These are phyloP conservation scores for Rhypophila decipiens DNA, from an alignment of 495 filamentous ascomycete genomes.

Conservation along the genomic window DNA sequence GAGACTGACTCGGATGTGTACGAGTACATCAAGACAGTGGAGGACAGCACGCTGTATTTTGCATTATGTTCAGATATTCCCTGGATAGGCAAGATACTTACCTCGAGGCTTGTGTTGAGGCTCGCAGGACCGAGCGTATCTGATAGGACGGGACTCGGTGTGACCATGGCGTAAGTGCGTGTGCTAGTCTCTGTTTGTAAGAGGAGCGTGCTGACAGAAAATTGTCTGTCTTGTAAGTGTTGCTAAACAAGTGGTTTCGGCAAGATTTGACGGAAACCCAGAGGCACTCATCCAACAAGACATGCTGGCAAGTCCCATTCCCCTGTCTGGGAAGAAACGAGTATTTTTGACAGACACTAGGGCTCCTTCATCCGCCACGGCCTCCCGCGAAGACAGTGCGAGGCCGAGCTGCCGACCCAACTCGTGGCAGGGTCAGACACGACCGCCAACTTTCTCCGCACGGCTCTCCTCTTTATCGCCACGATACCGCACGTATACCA, in stretches of 20 bases:
- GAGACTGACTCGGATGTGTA: conserved; percentile 41
- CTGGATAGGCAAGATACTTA: conserved; percentile 19
- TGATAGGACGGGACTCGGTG: conserved; percentile 39
- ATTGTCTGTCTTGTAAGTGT: conserved; percentile 3
- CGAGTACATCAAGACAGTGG: conserved; percentile 37
- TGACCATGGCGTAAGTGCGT: conserved; percentile 24
- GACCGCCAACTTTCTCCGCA: conserved; percentile 51
- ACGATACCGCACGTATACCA: conserved; percentile 36
- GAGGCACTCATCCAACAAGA: conserved; percentile 18
- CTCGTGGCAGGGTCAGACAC: conserved; percentile 60
- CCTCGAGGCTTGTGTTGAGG: conserved; percentile 40
- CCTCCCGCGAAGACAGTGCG: conserved; percentile 21
- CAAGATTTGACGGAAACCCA: conserved; percentile 22
- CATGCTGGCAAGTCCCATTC: conserved; percentile 33
- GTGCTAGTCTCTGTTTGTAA: neutral
- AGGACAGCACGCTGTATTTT: conserved; percentile 23
- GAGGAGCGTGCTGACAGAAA: neutral
- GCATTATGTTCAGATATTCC: conserved; percentile 25
- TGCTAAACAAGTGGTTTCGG: conserved; percentile 23
- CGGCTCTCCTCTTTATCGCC: conserved; percentile 46
- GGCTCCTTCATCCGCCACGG: conserved; percentile 27
- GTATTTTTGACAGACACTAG: conserved; percentile 14
- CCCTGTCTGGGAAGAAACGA: too few species aligned
- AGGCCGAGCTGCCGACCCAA: conserved; percentile 34
- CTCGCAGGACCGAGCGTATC: conserved; percentile 49